Evolutionary conservation across 441 rosid species (phyloP).

Genomic region (Populus hybrid): DNA sequence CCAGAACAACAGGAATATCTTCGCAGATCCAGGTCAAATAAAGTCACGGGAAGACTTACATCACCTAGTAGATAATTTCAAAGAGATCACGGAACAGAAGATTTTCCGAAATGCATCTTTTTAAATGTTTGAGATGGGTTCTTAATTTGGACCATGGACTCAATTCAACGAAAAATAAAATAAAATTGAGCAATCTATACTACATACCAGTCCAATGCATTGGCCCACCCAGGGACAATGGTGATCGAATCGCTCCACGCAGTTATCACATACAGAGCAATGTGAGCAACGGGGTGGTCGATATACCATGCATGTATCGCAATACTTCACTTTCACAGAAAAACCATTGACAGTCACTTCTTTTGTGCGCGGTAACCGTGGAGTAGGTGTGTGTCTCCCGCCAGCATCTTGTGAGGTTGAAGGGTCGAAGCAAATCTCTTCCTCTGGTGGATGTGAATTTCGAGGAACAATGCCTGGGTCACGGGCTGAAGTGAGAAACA

Average conservation of each 20-base stretch:
- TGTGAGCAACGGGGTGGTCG: constrained; percentile 94
- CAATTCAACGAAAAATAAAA: neutral
- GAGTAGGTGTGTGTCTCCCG: constrained; percentile 78
- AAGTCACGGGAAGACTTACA: neutral
- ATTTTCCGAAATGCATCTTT: neutral
- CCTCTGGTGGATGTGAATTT: constrained; percentile 83
- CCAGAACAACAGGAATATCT: neutral
- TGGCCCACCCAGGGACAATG: constrained; percentile 98
- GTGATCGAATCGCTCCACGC: constrained; percentile 88
- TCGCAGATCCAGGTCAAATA: neutral
- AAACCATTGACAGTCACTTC: constrained; percentile 68
- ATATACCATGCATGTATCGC: constrained; percentile 87
- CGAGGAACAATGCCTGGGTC: constrained; percentile 95
- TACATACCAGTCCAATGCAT: constrained; percentile 83
- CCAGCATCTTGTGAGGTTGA: constrained; percentile 45
- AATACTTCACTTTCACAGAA: constrained; percentile 73
- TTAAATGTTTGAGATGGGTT: neutral
- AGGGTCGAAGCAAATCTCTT: constrained; percentile 62
- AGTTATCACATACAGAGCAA: constrained; percentile 86
- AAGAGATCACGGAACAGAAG: neutral
- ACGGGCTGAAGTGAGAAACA: constrained; percentile 77
- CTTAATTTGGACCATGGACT: neutral
- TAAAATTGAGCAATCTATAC: neutral
- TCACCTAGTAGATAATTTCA: too few relatives aligned
- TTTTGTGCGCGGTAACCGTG: constrained; percentile 72